phyloP scores from a whole-genome alignment of 768 basidiomycete species.

The Podaxis sp. region DNA sequence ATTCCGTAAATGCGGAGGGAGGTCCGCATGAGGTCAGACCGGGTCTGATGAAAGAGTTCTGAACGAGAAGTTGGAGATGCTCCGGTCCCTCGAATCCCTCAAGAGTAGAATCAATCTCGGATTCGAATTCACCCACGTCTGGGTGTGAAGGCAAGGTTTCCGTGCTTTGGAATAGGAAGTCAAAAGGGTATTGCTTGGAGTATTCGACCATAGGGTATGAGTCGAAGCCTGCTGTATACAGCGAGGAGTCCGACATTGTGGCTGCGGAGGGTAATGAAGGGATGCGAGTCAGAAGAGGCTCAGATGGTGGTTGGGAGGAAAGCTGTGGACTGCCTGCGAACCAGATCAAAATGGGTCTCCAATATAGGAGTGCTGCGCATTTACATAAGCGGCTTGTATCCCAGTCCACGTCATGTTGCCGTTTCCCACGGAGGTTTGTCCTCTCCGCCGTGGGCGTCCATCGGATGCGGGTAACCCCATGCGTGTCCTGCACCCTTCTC shows the following conservation, averaged over 20 bases:
- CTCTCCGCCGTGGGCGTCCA: constrained; percentile 9
- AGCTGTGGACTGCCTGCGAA: constrained; percentile 18
- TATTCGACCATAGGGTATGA: constrained; percentile 34
- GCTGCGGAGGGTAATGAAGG: constrained; percentile 26
- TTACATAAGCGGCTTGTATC: constrained; percentile 23
- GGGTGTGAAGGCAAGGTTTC: constrained; percentile 78
- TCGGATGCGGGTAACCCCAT: neutral
- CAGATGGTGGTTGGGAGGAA: constrained; percentile 33
- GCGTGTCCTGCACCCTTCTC: neutral
- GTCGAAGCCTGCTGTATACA: constrained; percentile 30
- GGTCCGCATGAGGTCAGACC: constrained; percentile 66
- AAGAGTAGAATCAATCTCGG: constrained; percentile 73
- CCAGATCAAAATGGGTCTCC: constrained; percentile 18
- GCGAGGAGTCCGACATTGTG: constrained; percentile 35
- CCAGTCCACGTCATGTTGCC: constrained; percentile 15
- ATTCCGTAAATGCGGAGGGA: constrained; percentile 76
- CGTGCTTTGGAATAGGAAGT: constrained; percentile 55
- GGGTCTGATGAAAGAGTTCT: constrained; percentile 55
- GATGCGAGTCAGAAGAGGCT: constrained; percentile 23
- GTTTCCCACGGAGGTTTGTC: constrained; percentile 12
- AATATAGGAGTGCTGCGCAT: constrained; percentile 37
- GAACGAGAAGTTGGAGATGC: constrained; percentile 29
- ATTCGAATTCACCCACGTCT: constrained; percentile 68
- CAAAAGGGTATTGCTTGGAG: constrained; percentile 49
- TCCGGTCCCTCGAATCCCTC: constrained; percentile 66